Evolutionary conservation across 2,329 filamentous ascomycete species (phyloP).

Genomic region (Paracorniculantispora psalliotae): DNA sequence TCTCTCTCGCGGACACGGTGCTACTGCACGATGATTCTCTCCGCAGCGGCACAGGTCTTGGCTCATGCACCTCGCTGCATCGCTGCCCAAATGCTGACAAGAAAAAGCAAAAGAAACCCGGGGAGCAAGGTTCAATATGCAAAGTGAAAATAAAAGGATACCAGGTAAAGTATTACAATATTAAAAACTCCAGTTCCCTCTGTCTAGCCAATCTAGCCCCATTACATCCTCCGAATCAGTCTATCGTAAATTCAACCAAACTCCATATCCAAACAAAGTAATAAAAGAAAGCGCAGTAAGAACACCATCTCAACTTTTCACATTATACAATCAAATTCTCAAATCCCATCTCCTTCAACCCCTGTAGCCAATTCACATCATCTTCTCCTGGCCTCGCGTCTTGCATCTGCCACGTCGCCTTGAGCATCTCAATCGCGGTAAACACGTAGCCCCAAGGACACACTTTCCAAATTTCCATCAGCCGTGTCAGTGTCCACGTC

Average conservation of each 20-base stretch:
- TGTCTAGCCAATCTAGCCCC: neutral
- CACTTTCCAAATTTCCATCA: constrained; percentile 39
- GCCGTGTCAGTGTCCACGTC: constrained; percentile 46
- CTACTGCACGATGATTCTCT: no score
- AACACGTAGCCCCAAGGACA: constrained; percentile 49
- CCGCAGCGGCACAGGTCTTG: no score
- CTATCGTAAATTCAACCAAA: neutral
- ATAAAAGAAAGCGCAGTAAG: neutral
- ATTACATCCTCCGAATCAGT: neutral
- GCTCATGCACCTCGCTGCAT: no score
- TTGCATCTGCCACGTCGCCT: constrained; percentile 41
- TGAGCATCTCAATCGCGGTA: constrained; percentile 44
- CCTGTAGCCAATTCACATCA: constrained; percentile 37
- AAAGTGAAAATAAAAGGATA: no score
- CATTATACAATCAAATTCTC: constrained; percentile 42
- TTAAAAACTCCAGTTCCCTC: neutral
- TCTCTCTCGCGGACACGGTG: no score
- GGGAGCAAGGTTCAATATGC: no score
- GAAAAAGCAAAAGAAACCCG: no score
- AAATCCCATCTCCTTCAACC: constrained; percentile 38
- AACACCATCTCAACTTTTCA: neutral
- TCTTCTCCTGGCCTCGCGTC: constrained; percentile 24
- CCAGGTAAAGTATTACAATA: neutral
- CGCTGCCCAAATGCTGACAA: no score
- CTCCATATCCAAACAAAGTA: neutral